A percentile compares a stretch with the other conserved stretches of the same genome.
Evolutionary conservation across 805 yeast species (phyloP).

Genomic region (Yarrowia bubula): DNA sequence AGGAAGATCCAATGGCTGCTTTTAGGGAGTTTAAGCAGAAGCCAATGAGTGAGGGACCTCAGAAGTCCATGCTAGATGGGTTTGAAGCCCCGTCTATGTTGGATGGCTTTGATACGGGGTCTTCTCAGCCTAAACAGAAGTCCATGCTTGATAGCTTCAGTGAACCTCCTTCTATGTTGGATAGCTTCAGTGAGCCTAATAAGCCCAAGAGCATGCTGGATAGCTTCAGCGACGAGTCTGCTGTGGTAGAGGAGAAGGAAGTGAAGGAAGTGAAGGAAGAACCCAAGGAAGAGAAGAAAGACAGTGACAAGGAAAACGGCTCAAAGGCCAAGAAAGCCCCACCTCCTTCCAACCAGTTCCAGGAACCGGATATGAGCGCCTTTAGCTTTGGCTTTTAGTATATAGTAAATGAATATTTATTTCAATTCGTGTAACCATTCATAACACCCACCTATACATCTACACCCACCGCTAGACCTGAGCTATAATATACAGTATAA

Average conservation of each 20-base stretch:
- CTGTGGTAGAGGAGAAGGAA: neutral
- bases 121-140: neutral
- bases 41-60: neutral
- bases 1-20: conserved; percentile 10
- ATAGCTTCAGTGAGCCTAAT: neutral
- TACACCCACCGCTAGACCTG: no score
- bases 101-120: neutral
- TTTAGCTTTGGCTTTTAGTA: conserved; percentile 50
- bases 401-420: neutral
- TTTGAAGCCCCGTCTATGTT: conserved; percentile 4
- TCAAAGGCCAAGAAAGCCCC: conserved; percentile 1
- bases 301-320: neutral
- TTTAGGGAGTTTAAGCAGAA: neutral
- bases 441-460: no score
- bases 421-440: no score
- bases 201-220: neutral
- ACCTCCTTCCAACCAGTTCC: conserved; percentile 53
- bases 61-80: neutral
- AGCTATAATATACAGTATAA: neutral
- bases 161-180: neutral
- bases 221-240: neutral
- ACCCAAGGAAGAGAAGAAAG: neutral
- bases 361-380: conserved; percentile 76
- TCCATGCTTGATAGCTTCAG: neutral
- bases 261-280: neutral